A percentile compares a stretch with the other conserved stretches of the same genome.
phyloP scores from a whole-genome alignment of 345 rosid genomes.

The Abelmoschus esculentus region DNA sequence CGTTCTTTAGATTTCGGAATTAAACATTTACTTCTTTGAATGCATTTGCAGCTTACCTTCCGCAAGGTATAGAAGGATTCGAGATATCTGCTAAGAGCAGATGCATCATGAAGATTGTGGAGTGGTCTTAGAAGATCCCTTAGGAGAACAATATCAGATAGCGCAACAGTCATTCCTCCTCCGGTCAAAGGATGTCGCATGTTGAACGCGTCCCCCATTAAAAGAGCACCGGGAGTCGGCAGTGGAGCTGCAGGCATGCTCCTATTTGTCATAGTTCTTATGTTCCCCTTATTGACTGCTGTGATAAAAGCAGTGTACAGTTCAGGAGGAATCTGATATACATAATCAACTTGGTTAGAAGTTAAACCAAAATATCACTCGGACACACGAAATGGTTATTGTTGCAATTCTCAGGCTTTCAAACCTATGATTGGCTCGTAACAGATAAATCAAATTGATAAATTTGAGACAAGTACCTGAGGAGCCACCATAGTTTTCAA shows the following conservation, averaged over 20 bases:
- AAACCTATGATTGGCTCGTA: too few relatives aligned
- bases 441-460: not conserved
- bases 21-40: not conserved
- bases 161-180: slow-evolving; percentile 58
- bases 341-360: not conserved
- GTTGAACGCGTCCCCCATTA: slow-evolving; percentile 48
- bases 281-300: slow-evolving; percentile 41
- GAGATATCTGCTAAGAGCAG: slow-evolving; percentile 31
- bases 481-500: slow-evolving; percentile 46
- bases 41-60: slow-evolving; percentile 24
- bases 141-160: slow-evolving; percentile 41
- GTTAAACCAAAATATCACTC: not conserved
- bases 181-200: slow-evolving; percentile 60
- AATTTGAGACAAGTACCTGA: slow-evolving; percentile 25
- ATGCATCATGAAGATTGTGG: slow-evolving; percentile 29
- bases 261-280: slow-evolving; percentile 43
- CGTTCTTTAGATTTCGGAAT: too few relatives aligned
- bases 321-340: slow-evolving; percentile 43
- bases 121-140: slow-evolving; percentile 41
- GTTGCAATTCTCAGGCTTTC: not conserved
- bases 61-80: slow-evolving; percentile 41
- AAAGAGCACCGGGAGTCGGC: slow-evolving; percentile 47
- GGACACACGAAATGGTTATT: too few relatives aligned
- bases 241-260: slow-evolving; percentile 48
- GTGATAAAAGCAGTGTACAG: slow-evolving; percentile 29